Base-by-base conservation (phyloP, 371 early-diverging fungal species). In the Coemansia sp. region DNA sequence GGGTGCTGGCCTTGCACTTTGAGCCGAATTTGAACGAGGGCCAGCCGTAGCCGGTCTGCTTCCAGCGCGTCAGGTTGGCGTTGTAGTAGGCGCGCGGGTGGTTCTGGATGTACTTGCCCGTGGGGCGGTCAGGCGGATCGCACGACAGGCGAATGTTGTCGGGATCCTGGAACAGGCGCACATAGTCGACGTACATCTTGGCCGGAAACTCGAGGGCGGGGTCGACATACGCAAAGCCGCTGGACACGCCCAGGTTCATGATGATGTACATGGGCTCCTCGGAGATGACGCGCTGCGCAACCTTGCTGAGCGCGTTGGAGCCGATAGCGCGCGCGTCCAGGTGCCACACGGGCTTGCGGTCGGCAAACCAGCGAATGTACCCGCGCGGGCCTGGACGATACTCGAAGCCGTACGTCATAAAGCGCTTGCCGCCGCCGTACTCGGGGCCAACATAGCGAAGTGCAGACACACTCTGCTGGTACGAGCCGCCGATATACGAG, bases 221-320 rank as follows among this genome's bases (percentile, higher is more conserved):
- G 35, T 79, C 70, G 31, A 82, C 79, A 16, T 58, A 56, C 3
- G 79, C 75, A 63, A 84, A 84, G 13, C 70, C 63, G 26, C 41
- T 34, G 2, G 83, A 80, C 52, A 83, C 78, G 40, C 79, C 82
- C 68, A 83, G 62, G 50, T 83, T 83, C 64, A 83, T 69, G 26
- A 83, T 68, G 26, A 82, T 73, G 38, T 79, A 80, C 83, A 83
- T 83, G 55, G 83, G 83, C 59, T 83, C 83, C 54, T 82, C 81
- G 26, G 81, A 58, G 42, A 83, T 75, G 31, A 81, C 63, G 30
- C 82, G 80, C 65, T 79, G 79, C 26, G 68, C 60, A 43, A 81
- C 63, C 55, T 74, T 67, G 57, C 75, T 73, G 14, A 70, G 52
- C 36, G 54, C 32, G 51, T 82, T 80, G 50, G 81, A 62, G 32